These are phyloP conservation scores for Mortierella polycephala DNA, from an alignment of 371 early-diverging fungal genomes.

Conservation along the genomic window DNA sequence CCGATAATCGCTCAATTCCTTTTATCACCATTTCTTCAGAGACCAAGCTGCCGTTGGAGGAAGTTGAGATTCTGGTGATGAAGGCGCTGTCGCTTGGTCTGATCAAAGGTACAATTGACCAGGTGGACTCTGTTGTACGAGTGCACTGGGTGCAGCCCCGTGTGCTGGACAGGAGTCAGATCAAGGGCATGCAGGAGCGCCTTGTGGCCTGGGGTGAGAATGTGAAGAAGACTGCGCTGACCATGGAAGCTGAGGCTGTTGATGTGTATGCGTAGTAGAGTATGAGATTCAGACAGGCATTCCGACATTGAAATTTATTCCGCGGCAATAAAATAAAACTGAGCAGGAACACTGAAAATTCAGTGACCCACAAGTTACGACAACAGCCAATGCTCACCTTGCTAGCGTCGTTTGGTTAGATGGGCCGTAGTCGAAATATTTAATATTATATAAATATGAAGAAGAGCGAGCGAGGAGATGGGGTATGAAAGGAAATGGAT, in stretches of 20 bases:
- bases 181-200: constrained; percentile 77
- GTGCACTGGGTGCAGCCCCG: constrained; percentile 98
- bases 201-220: constrained; percentile 65
- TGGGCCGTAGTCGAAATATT: no score
- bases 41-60: constrained; percentile 85
- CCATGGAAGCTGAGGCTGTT: constrained; percentile 68
- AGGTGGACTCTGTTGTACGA: constrained; percentile 87
- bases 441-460: no score
- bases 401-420: no score
- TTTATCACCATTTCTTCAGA: constrained; percentile 90
- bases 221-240: constrained; percentile 66
- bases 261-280: constrained; percentile 48
- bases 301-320: neutral
- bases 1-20: constrained; percentile 83
- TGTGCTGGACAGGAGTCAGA: constrained; percentile 90
- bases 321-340: constrained; percentile 3
- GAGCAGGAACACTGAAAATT: no score
- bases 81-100: constrained; percentile 93
- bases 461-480: no score
- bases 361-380: no score
- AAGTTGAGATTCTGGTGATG: constrained; percentile 97
- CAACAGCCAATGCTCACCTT: no score
- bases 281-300: neutral
- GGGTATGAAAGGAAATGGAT: no score
- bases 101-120: constrained; percentile 95